Evolutionary conservation across 192 early-diverging fungal genomes (phyloP).

Genomic region (Coemansia sp.): DNA sequence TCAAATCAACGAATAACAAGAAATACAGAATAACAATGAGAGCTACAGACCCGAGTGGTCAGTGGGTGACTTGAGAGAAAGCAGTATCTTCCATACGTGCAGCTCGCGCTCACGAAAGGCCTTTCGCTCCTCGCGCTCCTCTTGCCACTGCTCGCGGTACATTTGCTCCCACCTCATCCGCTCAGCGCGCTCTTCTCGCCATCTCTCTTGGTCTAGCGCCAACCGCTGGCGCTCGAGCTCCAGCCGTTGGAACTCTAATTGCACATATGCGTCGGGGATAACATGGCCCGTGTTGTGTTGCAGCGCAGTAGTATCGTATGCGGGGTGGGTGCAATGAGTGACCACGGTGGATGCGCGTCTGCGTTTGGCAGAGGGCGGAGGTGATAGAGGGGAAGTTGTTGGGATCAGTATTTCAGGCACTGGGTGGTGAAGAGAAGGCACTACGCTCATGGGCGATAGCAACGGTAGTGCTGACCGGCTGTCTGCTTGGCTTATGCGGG

Average conservation of each 20-base stretch:
- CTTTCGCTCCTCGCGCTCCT: constrained; percentile 31
- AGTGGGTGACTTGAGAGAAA: not conserved
- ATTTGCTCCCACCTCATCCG: constrained; percentile 32
- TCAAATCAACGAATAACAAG: too few relatives aligned
- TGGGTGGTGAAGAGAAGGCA: not conserved
- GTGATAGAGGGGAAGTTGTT: not conserved
- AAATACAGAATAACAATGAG: not conserved
- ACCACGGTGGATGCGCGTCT: not conserved
- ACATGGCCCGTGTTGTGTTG: not conserved
- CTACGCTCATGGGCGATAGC: not conserved
- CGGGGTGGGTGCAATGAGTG: constrained; percentile 1
- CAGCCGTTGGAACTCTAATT: constrained; percentile 19
- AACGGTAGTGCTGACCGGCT: not conserved
- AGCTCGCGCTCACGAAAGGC: constrained; percentile 28
- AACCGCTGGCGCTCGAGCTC: constrained; percentile 26
- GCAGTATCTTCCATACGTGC: constrained; percentile 25
- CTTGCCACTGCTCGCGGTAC: constrained; percentile 36
- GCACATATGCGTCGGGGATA: constrained; percentile 23
- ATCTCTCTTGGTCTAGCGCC: constrained; percentile 27
- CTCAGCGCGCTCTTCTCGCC: constrained; percentile 34
- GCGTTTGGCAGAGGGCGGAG: not conserved
- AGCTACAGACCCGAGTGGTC: not conserved
- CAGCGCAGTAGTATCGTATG: not conserved
- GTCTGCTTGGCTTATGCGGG: not conserved
- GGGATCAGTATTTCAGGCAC: not conserved